phyloP scores from a whole-genome alignment of 2,329 filamentous ascomycete genomes.

The Fusarium austroafricanum region DNA sequence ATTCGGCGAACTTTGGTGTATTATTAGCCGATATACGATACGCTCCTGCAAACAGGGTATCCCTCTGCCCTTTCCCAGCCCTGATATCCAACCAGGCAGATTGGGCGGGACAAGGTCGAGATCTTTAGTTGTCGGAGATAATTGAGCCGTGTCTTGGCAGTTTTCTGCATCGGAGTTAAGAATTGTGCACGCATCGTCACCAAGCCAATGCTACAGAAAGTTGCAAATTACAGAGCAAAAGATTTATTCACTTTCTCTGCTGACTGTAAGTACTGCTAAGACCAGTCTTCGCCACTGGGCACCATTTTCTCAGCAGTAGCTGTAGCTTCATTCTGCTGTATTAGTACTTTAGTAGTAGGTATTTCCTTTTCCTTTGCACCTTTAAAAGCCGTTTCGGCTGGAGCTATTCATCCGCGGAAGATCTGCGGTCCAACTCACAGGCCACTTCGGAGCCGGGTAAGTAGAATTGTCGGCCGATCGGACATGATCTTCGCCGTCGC shows the following conservation, averaged over 20 bases:
- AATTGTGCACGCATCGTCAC: not conserved
- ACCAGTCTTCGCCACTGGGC: not conserved
- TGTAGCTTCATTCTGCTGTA: not conserved
- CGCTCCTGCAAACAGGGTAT: slow-evolving; percentile 1
- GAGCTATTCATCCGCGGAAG: slow-evolving; percentile 17
- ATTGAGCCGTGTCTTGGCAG: not conserved
- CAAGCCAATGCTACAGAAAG: not conserved
- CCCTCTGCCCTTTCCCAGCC: not conserved
- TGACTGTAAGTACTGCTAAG: too few relatives aligned
- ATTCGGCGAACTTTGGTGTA: slow-evolving; percentile 20
- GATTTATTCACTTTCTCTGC: not conserved
- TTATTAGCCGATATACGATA: not conserved
- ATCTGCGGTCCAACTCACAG: not conserved
- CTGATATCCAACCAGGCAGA: not conserved
- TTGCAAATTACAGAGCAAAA: not conserved
- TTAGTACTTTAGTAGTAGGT: too few relatives aligned
- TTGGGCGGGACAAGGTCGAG: not conserved
- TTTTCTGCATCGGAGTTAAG: not conserved
- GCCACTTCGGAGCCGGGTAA: slow-evolving; percentile 19
- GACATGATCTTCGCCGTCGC: slow-evolving; percentile 4
- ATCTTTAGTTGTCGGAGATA: slow-evolving; percentile 1
- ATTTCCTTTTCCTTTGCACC: not conserved
- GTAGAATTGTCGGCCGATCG: slow-evolving; percentile 14
- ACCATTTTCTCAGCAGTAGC: too few relatives aligned
- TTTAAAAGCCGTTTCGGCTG: not conserved